These are phyloP conservation scores for Sphagnum magellanicum DNA, from an alignment of 228 moss, liverwort and hornwort genomes.

Conservation along the genomic window DNA sequence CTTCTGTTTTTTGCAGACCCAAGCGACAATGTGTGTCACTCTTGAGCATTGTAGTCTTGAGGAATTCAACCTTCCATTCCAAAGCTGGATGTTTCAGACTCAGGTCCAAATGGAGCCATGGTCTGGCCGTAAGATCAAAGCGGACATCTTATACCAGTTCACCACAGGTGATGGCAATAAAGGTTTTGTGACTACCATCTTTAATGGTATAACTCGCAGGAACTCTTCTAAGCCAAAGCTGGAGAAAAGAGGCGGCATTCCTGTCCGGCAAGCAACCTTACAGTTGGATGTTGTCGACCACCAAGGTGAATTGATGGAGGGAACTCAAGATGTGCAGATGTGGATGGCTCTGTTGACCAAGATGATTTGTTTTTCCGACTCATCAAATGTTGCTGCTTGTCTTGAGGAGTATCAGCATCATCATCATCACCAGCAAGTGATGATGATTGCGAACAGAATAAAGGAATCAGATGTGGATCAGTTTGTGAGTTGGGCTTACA, in stretches of 20 bases:
- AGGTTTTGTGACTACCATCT: neutral
- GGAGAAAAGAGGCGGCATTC: no score
- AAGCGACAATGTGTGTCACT: no score
- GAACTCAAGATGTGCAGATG: conserved; percentile 3
- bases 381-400: conserved; percentile 30
- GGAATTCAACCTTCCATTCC: conserved; percentile 11
- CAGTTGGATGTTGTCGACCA: conserved; percentile 29
- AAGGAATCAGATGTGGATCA: conserved; percentile 1
- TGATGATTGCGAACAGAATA: neutral
- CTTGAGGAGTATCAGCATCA: conserved; percentile 20
- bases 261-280: conserved; percentile 6
- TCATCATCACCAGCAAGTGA: conserved; percentile 3
- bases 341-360: conserved; percentile 34
- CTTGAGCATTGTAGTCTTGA: conserved; percentile 9
- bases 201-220: neutral
- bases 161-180: neutral
- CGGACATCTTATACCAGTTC: conserved; percentile 15
- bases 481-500: conserved; percentile 28
- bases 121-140: neutral
- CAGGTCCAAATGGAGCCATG: conserved; percentile 7
- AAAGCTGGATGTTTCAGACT: conserved; percentile 32
- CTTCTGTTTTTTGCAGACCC: no score
- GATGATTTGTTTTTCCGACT: conserved; percentile 24
- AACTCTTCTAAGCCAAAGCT: neutral
- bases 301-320: conserved; percentile 20